Evolutionary conservation across 2,329 filamentous ascomycete genomes (phyloP), one percentile per base, ranked within the genome.

Genomic region (Monilinia vaccinii-corymbosi): DNA sequence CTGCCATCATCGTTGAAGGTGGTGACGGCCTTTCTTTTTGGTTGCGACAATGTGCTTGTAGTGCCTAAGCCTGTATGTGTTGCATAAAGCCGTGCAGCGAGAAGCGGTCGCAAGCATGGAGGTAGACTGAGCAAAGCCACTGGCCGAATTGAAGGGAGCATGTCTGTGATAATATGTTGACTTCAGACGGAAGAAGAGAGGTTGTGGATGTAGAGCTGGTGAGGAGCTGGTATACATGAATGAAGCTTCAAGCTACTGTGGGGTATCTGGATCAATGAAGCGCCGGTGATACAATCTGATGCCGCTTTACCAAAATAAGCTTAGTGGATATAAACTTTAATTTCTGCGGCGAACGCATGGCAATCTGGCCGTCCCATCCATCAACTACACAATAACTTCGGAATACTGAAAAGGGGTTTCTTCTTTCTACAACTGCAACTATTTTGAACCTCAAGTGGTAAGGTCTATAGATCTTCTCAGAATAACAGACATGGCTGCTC

Each of bases 1-100:
- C 81, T 80, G 9, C 93, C 93, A 69, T 91, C 88, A 68, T 97
- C 93, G 68, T 91, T 94, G 69, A 92, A 86, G 0, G 93, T 82
- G 0, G 91, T 96, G 31, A 97, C 85, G 44, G 85, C 80, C 69
- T 82, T 85, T 58, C 89, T 81, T 64, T 79, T 82, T 31, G 84
- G 72, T 25, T 68, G 63, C 56, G 68, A 63, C 42, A 69, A 61
- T 38, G 72, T 62, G 56, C 61, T 69, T 18, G 69, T 68, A 23
- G 71, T 66, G 58, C 72, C 62, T 63, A 78, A 66, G 62, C 75
- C 76, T 61, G 76, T 81, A 53, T 86, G 48, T 1, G 83, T 85
- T 62, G 85, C 81, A 75, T 86, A 87, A 55, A 74, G 71, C 69
- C 83, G 79, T 63, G 73, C 72, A 38, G 73, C 64, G 47, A 77